phyloP scores from a whole-genome alignment of 169 alveolate species.

The Plasmodium berghei region DNA sequence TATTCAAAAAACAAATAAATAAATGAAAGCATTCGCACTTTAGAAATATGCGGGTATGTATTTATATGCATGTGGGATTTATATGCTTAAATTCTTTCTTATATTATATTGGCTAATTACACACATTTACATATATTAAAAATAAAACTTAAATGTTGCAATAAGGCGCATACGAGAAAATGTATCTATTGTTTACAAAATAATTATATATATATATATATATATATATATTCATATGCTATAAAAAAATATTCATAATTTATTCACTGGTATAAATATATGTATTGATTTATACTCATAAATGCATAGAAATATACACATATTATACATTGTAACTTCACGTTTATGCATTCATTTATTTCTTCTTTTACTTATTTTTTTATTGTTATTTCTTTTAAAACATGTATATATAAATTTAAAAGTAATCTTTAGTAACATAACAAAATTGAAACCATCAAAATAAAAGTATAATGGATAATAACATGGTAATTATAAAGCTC shows the following conservation, averaged over 20 bases:
- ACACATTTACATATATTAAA: slow-evolving; percentile 16
- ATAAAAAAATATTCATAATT: slow-evolving; percentile 22
- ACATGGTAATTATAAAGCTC: background rate
- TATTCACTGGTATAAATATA: background rate
- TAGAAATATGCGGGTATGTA: slow-evolving; percentile 4
- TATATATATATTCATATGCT: background rate
- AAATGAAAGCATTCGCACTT: background rate
- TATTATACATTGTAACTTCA: background rate
- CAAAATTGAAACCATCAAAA: slow-evolving; percentile 67
- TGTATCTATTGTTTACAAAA: slow-evolving; percentile 7
- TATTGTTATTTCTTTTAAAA: slow-evolving; percentile 19
- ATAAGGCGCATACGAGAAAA: slow-evolving; percentile 30
- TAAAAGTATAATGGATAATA: background rate
- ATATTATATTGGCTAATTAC: slow-evolving; percentile 10
- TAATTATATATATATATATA: slow-evolving; percentile 22
- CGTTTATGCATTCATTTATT: background rate
- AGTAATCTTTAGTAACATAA: slow-evolving; percentile 22
- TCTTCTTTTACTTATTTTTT: slow-evolving; percentile 18
- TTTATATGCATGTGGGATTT: background rate
- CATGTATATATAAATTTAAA: slow-evolving; percentile 23
- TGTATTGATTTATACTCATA: background rate
- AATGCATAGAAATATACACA: background rate
- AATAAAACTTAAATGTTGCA: slow-evolving; percentile 20
- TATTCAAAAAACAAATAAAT: background rate
- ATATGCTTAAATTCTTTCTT: background rate